Conservation (phyloP, 257 asterid genomes). For the Solanum phureja region DNA sequence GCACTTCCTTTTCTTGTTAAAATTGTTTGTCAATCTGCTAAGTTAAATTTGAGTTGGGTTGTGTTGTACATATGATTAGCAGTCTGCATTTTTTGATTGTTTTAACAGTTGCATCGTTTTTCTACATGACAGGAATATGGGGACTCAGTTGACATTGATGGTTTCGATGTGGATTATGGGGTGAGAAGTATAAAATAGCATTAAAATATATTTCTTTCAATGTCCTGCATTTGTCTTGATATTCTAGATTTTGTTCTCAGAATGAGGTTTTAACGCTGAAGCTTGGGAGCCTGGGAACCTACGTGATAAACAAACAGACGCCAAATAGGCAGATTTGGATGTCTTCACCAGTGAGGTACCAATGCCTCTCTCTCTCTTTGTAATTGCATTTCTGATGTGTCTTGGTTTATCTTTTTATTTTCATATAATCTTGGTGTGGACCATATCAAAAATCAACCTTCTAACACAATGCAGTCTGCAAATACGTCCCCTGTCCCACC, state of each 20-base stretch:
- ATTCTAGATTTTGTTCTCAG: conserved; percentile 24
- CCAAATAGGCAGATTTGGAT: conserved; percentile 95
- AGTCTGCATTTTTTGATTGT: neutral
- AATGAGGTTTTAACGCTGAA: conserved; percentile 85
- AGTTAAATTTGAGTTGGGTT: neutral
- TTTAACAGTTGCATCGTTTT: neutral
- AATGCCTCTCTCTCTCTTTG: neutral
- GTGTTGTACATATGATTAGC: neutral
- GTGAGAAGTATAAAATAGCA: conserved; percentile 26
- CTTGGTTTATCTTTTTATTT: neutral
- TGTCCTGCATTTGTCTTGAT: neutral
- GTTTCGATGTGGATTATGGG: conserved; percentile 85
- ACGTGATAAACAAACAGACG: conserved; percentile 88
- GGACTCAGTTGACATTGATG: conserved; percentile 69
- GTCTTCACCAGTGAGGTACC: conserved; percentile 94
- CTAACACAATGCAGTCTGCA: neutral
- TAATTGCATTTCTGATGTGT: neutral
- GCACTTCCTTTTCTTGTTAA: neutral
- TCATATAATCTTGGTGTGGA: neutral
- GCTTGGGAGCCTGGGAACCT: conserved; percentile 83
- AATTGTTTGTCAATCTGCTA: neutral
- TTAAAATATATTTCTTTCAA: neutral
- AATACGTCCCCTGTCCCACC: neutral
- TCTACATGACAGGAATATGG: conserved; percentile 59
- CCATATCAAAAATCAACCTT: neutral